Evolutionary conservation across 2,329 filamentous ascomycete genomes (phyloP), one percentile per base, ranked within the genome.

Genomic region (Neofusicoccum parvum): DNA sequence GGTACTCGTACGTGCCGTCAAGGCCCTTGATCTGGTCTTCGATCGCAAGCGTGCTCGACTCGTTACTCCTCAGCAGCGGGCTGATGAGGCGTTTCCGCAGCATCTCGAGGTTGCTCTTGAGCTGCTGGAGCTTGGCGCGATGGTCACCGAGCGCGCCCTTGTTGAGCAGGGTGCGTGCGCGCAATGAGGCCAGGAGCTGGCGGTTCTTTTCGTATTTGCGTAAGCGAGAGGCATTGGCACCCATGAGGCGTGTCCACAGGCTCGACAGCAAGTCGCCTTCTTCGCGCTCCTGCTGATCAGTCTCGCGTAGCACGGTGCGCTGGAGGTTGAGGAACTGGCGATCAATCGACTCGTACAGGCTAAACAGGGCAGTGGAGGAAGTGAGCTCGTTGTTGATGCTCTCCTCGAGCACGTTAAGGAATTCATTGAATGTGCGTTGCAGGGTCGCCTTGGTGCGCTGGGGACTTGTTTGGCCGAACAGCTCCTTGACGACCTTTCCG

Each of bases 181-280:
- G 88, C 65, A 98, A 90, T 69, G 90, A 90, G 58, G 85, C 86
- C 27, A 98, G 86, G 0, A 97, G 83, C 58, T 88, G 85, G 68
- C 90, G 90, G 82, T 98, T 98, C 79, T 91, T 92, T 76, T 97
- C 92, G 78, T 93, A 97, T 77, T 97, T 97, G 74, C 88, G 87
- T n/a, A 97, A 84, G 69, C 90, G 86, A 50, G 84, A 84, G 7
- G 90, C 88, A 72, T 91, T 90, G 45, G 90, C 84, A 1, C 93
- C 94, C 1, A 97, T 87, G 23, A 96, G 87, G 53, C 90, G 88
- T 2, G 91, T 91, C 94, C 94, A 98, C 9, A 97, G 85, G 2
- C 88, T 90, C 2, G 90, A 89, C 49, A 97, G 88, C 72, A 95
- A 85, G 73, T 97, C 92, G 68, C 88, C 88, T 75, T 96, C 91